Evolutionary conservation across 768 basidiomycete genomes (phyloP), one percentile per base, ranked within the genome.

Genomic region (Lyophyllum decastes): DNA sequence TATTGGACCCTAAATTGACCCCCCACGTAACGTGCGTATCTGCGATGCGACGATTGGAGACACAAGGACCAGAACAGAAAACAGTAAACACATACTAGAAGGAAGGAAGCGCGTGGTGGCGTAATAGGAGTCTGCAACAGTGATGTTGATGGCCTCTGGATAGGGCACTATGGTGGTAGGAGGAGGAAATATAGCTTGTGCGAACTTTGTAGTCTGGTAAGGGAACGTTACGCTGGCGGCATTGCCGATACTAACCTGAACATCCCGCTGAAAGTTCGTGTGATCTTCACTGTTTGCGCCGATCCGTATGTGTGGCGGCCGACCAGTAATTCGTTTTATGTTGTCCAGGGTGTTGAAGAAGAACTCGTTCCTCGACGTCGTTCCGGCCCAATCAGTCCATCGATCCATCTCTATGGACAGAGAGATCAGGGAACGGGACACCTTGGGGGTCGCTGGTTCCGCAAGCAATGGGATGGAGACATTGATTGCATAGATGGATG

Each of bases 401-500:
- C 84, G 75, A 61, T 90, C 88, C 68, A 87, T 82, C 63, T 89
- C 89, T 52, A 89, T 81, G 27, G 87, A 89, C 61, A 89, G 81
- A 0, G 85, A 86, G 25, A 89, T 61, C 12, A 87, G 70, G 11
- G 81, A 80, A 7, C 57, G 54, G 27, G 58, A 55, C 46, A 62
- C 58, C 34, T 22, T 40, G 9, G 55, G 58, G 25, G 64, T 45
- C 22, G 52, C 24, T 33, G 64, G 59, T 26, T 49, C 41, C 16
- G 41, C 33, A 19, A 56, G 50, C 45, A 53, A 33, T 14, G 58
- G 58, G 25, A 61, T 49, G 2, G 44, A 19, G 34, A 64, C 47
- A 27, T 53, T 38, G 48, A 61, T 45, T 4, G 49, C 30, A 38
- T 51, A 9, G n/a, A 11, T n/a, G 48, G 26, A 26, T 19, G 22